Evolutionary conservation across 495 filamentous ascomycete genomes (phyloP), one percentile per base, ranked within the genome.

Genomic region (Penicillium chermesinum): DNA sequence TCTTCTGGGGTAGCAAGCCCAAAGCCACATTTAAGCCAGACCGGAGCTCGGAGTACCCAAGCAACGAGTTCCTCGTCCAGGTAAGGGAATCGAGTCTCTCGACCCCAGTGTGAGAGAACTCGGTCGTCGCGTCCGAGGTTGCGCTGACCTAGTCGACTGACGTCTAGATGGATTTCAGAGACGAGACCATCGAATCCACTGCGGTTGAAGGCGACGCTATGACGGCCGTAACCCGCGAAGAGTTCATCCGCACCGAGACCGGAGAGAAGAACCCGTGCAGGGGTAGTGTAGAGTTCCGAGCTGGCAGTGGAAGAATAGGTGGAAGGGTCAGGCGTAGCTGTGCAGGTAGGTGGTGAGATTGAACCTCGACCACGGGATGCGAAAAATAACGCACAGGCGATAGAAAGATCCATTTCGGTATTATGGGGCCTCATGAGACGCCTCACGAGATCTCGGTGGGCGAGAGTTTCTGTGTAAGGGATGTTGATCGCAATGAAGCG

Each of bases 401-500:
- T 97, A n/a, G 94, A 97, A 2, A 96, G 76, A 58, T 99, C 93
- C 93, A 99, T 99, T 64, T 96, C 94, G 0, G 93, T 97, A 57
- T 95, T 89, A 64, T 97, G 93, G 0, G 93, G 93, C 55, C 85
- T 77, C 57, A 97, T 93, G 12, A 99, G 76, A 1, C 78, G 76
- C 32, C 88, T 77, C 2, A 97, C 76, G 5, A 69, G 72, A 6
- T 75, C 56, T 38, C 89, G 82, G 57, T 95, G 88, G 2, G 75
- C 70, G 37, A 84, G 51, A 0, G 84, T 86, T 50, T 95, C 88
- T 10, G 72, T 55, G 55, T 91, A 95, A 0, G 93, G 83, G 20
- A 99, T 73, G 55, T 99, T 83, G 41, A 99, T 86, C 19, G 73
- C 67, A 14, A 96, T 71, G 58, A 99, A 93, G 16, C 83, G 78